These are phyloP conservation scores for Rosa multiflora DNA, from an alignment of 306 rosid species.

Conservation along the genomic window DNA sequence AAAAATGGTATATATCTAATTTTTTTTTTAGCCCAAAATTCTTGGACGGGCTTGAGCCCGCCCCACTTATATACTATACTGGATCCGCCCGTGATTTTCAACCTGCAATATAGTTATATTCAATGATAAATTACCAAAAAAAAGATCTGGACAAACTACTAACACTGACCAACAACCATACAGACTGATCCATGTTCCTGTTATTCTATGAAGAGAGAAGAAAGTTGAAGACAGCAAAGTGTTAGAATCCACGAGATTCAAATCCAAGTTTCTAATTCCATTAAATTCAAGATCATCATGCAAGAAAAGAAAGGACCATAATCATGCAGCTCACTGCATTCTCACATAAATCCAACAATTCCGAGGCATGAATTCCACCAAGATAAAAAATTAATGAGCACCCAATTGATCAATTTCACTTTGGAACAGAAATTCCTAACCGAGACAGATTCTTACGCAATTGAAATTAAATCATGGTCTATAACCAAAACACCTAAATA, in stretches of 20 bases:
- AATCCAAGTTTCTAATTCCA: background rate
- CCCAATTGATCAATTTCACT: constrained; percentile 13
- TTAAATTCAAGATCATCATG: constrained; percentile 9
- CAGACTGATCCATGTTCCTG: no score
- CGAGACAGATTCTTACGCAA: background rate
- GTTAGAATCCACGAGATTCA: background rate
- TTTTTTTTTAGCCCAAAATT: no score
- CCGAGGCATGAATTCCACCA: background rate
- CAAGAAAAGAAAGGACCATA: background rate
- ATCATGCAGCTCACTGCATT: constrained; percentile 1
- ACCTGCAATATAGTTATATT: no score
- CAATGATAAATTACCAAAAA: no score
- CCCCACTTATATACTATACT: no score
- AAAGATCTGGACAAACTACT: no score
- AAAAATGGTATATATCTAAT: no score
- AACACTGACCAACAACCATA: no score
- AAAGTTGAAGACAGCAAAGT: no score
- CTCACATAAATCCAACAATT: constrained; percentile 12
- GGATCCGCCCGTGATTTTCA: no score
- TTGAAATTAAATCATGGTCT: constrained; percentile 3
- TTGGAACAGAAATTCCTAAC: background rate
- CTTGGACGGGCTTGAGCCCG: no score
- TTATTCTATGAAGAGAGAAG: no score
- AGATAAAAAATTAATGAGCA: background rate
- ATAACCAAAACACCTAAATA: constrained; percentile 5